Evolutionary conservation across 2,329 filamentous ascomycete genomes (phyloP), one percentile per base, ranked within the genome.

Genomic region (Fusarium anguioides): DNA sequence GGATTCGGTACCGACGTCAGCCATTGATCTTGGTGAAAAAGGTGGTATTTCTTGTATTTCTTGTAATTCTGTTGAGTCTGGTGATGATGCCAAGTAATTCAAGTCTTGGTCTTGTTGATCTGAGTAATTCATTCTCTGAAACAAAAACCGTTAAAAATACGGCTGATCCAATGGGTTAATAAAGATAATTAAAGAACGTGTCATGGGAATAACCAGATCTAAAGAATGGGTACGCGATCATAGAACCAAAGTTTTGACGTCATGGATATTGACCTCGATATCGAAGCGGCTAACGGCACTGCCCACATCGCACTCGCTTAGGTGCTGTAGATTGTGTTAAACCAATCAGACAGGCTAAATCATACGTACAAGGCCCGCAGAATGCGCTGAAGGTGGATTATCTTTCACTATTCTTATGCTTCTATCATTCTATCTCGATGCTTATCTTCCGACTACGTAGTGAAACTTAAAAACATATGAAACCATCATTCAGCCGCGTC

Each of bases 201-300:
- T 7, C 21, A 18, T 62, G 24, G 35, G 9, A 56, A 46, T 33
- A 47, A 55, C 10, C 6, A 3, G 23, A 61, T 61, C 59, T 44
- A n/a, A 23, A 27, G 60, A n/a, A 53, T 36, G 5, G 27, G 33
- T 54, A 29, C 29, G 31, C 15, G 27, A 61, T 54, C 40, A 20
- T n/a, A 12, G 27, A 40, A 31, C 31, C n/a, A n/a, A 4, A 3
- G 15, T 18, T 36, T 61, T 62, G 59, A 62, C 59, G 57, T 62
- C 57, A 62, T 62, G 17, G 59, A 62, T 12, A 49, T 62, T 62
- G 36, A 36, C 21, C 3, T 39, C 23, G 21, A 48, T 39, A 56
- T 62, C 49, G 57, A 20, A 23, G 8, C 57, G 59, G 44, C 20
- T 56, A 47, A 62, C 59, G 48, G 59, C 59, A 62, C 48, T 48